Evolutionary conservation across 1,284 basidiomycete genomes (phyloP), one percentile per base, ranked within the genome.

Genomic region (Apiotrichum siamense): DNA sequence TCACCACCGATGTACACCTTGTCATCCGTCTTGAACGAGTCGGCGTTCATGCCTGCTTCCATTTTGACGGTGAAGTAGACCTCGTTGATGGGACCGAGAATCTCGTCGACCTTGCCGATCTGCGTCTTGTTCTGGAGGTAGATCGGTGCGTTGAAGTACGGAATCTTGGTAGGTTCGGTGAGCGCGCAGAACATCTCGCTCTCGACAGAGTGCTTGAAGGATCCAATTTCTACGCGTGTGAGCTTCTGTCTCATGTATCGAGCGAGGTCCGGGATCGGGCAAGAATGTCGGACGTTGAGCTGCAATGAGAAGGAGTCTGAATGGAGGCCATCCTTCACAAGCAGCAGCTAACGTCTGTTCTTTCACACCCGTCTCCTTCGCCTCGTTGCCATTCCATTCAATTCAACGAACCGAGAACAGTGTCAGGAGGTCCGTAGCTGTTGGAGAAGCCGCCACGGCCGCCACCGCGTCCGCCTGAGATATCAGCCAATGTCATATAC

Each of bases 121-220:
- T 88, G 82, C 10, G 92, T 91, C 77, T 97, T 99, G 77, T 98
- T 98, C 78, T 91, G 85, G 46, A 99, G 82, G 75, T 97, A 99
- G 72, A 99, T 96, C 48, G 96, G 94, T 0, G 96, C 94, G 74
- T 99, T 99, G 80, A 99, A 99, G 77, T 96, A 96, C 0, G 96
- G 96, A 15, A 99, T 88, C 78, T 89, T 93, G 75, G 91, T 84
- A 2, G 84, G 77, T 70, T 91, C 82, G 32, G 84, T 77, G 12
- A 91, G 90, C 11, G 85, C 79, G 75, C 96, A 99, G 50, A 98
- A 79, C 94, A 99, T 97, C 74, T 99, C 94, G 57, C 90, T 89
- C 77, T 99, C 96, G 43, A 97, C 93, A 20, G 93, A 88, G 72
- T 98, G 92, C 26, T 91, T 71, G 72, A 94, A 94, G 1, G 84